Evolutionary conservation across 2,329 filamentous ascomycete genomes (phyloP), one percentile per base, ranked within the genome.

Genomic region (Stachybotrys echinatus): DNA sequence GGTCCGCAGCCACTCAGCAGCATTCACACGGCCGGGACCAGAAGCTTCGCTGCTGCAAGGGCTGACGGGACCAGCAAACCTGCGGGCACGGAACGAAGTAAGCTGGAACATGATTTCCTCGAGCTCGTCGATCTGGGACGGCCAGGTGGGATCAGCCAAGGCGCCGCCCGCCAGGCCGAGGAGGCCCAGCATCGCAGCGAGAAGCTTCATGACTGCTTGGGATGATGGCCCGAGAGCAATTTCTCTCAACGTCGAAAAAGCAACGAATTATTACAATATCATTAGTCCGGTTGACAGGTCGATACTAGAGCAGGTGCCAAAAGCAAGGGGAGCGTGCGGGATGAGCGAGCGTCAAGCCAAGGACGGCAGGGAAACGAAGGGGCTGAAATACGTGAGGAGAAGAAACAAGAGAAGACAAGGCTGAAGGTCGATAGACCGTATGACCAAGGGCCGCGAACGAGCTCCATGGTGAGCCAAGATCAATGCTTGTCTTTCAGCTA

Each of bases 41-140:
- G 74, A 73, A 19, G 74, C 72, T 50, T 79, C 73, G 53, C 71
- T 78, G 42, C 70, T 70, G 65, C 81, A 85, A 6, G 81, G 81
- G 31, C 72, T 79, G 49, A 85, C 75, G 14, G 74, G 73, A 47
- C 75, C 73, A 43, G 79, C 74, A 60, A 85, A 83, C 39, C 76
- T 73, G 53, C 80, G 73, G 27, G 74, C 71, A 43, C 73, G 69
- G 58, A 81, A 79, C 3, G 79, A 80, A 31, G 71, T 67, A 48
- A 78, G 75, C 56, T 84, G 77, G 58, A 76, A 82, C 71, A 85
- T 79, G 55, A 84, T 77, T 62, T 84, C 81, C 63, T 85, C 82
- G 51, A 85, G 66, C 61, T 85, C 81, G 57, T 85, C 82, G 18
- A 74, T 74, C 12, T 71, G 58, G 2, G 79, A 75, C 2, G 82